Base-by-base conservation (phyloP, 805 yeast genomes). In the Metschnikowia koreensis region DNA sequence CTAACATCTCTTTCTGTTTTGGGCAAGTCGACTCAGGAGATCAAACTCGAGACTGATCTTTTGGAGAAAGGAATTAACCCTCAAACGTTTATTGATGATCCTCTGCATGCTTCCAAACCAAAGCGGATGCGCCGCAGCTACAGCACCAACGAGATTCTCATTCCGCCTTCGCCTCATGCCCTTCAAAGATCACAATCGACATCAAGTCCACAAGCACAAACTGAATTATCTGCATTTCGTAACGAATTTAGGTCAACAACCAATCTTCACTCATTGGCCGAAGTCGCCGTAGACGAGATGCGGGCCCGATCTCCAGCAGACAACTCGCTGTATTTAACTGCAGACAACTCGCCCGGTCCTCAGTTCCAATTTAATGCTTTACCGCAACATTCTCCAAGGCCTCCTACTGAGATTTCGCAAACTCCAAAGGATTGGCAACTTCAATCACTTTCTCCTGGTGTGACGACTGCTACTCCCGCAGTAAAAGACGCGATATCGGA, bases 1-100 rank as follows among this genome's bases (percentile, higher is more conserved):
- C 74, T 79, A 34, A 86, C 87, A 0, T 76, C 84, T 0, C 46
- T 81, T 3, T 79, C 84, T 0, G 77, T 82, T 8, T 77, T 83
- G 0, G 87, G 86, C 0, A 80, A 75, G 58, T 70, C 84, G 0
- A 68, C 81, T 5, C 67, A 70, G 48, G 82, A 80, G 47, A 74
- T 82, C 33, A 79, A 82, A 51, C 63, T 71, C 27, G 83, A 80
- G 17, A 76, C 74, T 53, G 77, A 75, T n/a, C 62, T 79, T 16
- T 75, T 79, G 16, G 75, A 77, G 6, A 66, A 72, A 55, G 86
- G 86, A 0, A 68, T 75, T 39, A 80, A 79, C 48, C 86, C 86
- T 0, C 71, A 67, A 3, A 54, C 60, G 7, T 64, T 70, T 26
- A 68, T 26, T 4, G 46, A 39, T 16, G 44, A 31, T 11, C n/a